Conservation (phyloP, 1,139 yeast species). For the Diutina catenulata region DNA sequence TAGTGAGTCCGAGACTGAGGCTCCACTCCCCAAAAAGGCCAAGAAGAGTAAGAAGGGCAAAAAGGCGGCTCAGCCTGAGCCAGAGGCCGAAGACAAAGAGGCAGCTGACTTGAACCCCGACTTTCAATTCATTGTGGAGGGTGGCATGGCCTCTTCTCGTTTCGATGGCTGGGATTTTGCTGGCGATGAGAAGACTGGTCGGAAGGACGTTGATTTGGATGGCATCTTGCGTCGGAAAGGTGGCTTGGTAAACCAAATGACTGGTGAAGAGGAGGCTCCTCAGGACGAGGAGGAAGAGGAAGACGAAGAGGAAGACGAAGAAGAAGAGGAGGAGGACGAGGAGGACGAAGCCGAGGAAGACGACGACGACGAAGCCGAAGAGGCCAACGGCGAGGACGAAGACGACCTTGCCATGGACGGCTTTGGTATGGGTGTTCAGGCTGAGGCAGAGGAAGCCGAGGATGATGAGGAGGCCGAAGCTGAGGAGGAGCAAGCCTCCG, state of each 20-base stretch:
- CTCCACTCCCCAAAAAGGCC: no score
- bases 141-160: conserved; percentile 32
- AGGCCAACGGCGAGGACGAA: conserved; percentile 18
- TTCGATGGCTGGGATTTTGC: conserved; percentile 82
- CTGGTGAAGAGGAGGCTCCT: conserved; percentile 9
- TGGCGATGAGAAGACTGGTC: conserved; percentile 19
- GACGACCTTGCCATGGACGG: conserved; percentile 60
- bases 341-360: conserved; percentile 18
- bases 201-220: conserved; percentile 74
- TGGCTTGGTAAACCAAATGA: conserved; percentile 46
- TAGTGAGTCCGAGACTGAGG: conserved; percentile 17
- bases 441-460: conserved; percentile 30
- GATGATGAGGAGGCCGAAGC: conserved; percentile 19
- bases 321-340: conserved; percentile 12
- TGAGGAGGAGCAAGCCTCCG: conserved; percentile 19
- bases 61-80: no score
- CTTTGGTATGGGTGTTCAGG: conserved; percentile 39
- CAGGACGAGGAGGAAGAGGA: conserved; percentile 18
- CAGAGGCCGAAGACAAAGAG: conserved; percentile 22
- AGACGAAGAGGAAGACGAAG: conserved; percentile 12
- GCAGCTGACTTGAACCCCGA: conserved; percentile 50
- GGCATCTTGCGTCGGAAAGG: conserved; percentile 75
- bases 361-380: conserved; percentile 17
- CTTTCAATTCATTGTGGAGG: conserved; percentile 57
- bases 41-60: no score